Evolutionary conservation across 306 rosid species (phyloP).

Genomic region (Quercus parvula): DNA sequence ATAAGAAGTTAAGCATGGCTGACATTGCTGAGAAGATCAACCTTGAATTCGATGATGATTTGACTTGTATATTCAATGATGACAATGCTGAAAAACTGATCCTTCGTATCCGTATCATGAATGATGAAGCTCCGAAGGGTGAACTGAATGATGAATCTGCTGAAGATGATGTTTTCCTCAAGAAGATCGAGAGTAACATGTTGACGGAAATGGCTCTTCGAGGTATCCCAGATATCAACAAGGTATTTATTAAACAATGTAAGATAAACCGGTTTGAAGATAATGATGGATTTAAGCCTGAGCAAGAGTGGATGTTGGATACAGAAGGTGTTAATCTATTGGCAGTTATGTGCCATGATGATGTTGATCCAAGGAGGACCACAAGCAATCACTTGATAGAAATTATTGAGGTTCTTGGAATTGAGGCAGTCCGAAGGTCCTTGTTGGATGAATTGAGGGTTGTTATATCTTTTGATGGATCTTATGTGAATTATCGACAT

Average conservation of each 20-base stretch:
- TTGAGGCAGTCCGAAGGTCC: conserved; percentile 94
- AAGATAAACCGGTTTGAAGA: conserved; percentile 83
- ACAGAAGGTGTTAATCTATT: conserved; percentile 97
- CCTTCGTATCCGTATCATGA: conserved; percentile 96
- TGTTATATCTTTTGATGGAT: conserved; percentile 97
- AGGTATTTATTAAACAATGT: conserved; percentile 84
- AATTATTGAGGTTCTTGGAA: conserved; percentile 96
- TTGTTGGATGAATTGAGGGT: conserved; percentile 86
- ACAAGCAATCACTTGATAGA: conserved; percentile 97
- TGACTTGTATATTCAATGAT: conserved; percentile 93
- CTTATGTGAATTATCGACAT: conserved; percentile 93
- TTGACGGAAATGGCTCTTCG: conserved; percentile 97
- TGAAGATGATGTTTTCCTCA: conserved; percentile 92
- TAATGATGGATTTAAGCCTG: conserved; percentile 77
- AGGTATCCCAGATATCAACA: conserved; percentile 90
- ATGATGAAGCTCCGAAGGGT: conserved; percentile 92
- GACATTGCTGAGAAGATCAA: conserved; percentile 98
- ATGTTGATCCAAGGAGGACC: conserved; percentile 86
- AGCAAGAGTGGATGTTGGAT: conserved; percentile 98
- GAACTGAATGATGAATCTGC: conserved; percentile 91
- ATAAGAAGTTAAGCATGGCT: conserved; percentile 98
- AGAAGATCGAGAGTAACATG: conserved; percentile 97
- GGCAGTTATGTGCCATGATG: conserved; percentile 91
- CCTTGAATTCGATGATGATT: conserved; percentile 85
- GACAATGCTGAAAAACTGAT: conserved; percentile 96